phyloP scores from a whole-genome alignment of 129 eudicot genomes.

The Dittrichia graveolens region DNA sequence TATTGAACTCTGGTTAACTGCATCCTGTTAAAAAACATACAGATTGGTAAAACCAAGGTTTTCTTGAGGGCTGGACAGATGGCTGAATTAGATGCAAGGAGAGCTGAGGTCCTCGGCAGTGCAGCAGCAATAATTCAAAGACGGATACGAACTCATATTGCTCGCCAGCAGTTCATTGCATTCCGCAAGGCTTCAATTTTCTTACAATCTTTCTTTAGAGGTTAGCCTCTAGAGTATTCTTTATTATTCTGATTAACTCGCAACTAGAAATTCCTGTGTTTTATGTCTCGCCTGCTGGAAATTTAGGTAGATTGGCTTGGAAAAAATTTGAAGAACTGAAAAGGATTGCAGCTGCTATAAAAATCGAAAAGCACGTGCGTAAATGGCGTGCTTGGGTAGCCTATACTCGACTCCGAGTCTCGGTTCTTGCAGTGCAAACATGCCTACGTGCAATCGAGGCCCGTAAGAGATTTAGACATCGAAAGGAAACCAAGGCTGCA shows the following conservation, averaged over 20 bases:
- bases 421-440: constrained; percentile 76
- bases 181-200: constrained; percentile 51
- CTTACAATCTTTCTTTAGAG: constrained; percentile 70
- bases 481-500: constrained; percentile 82
- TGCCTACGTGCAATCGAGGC: constrained; percentile 77
- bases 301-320: constrained; percentile 70
- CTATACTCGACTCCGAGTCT: constrained; percentile 50
- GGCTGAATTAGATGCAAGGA: constrained; percentile 97
- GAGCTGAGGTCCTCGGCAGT: constrained; percentile 76
- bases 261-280: neutral
- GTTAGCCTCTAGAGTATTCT: constrained; percentile 42
- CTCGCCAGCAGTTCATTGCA: constrained; percentile 61
- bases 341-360: constrained; percentile 74
- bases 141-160: constrained; percentile 76
- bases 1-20: constrained; percentile 19
- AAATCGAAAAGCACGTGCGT: constrained; percentile 64
- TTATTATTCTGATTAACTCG: constrained; percentile 11
- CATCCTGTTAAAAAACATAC: constrained; percentile 22
- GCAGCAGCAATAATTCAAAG: constrained; percentile 89
- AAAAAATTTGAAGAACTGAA: constrained; percentile 50
- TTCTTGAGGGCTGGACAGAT: constrained; percentile 98
- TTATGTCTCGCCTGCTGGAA: constrained; percentile 10
- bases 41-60: constrained; percentile 94
- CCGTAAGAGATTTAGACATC: constrained; percentile 55
- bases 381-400: constrained; percentile 65